Evolutionary conservation across 306 rosid genomes (phyloP), one percentile per base, ranked within the genome.

Genomic region (Prunus davidiana): DNA sequence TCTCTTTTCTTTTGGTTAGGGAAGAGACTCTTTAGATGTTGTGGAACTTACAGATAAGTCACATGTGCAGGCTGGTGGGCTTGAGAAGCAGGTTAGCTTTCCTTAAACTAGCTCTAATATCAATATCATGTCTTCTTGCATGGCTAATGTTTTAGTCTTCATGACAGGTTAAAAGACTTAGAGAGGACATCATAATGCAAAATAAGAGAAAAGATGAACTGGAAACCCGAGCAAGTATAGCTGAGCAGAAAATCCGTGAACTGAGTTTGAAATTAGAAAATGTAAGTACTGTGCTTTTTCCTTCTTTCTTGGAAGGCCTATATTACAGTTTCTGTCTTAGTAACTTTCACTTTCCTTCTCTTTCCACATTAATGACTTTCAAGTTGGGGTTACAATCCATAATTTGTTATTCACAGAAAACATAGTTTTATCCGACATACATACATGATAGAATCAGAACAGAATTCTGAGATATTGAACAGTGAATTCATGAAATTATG

Each of bases 21-120:
- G 71, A 65, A 56, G 60, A 38, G 73, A 81, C 46, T 46, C 64
- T 65, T 38, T 46, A 25, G 72, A 72, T 66, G 65, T 24, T 19
- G 60, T 28, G 60, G 61, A 64, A 32, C n/a, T 4, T 24, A 12
- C 34, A 34, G 51, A 43, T 28, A 32, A 76, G 69, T 50, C 73
- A 43, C 51, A 32, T 24, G 41, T 50, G 3, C 20, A 61, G 63
- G 16, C 55, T 63, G 73, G 55, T 55, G 78, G 60, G 71, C 61
- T 71, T 57, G 75, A 76, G 78, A 72, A 74, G 78, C 79, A 78
- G 76, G 74, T 82, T 61, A 32, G 67, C 58, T 56, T 22, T 67
- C 57, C 24, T 12, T 27, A 13, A 60, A 11, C 43, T 14, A 2
- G n/a, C 71, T 62, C 45, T 45, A 7, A 20, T 50, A 38, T 49